phyloP scores from a whole-genome alignment of 257 asterid genomes.

The Primulina tabacum region DNA sequence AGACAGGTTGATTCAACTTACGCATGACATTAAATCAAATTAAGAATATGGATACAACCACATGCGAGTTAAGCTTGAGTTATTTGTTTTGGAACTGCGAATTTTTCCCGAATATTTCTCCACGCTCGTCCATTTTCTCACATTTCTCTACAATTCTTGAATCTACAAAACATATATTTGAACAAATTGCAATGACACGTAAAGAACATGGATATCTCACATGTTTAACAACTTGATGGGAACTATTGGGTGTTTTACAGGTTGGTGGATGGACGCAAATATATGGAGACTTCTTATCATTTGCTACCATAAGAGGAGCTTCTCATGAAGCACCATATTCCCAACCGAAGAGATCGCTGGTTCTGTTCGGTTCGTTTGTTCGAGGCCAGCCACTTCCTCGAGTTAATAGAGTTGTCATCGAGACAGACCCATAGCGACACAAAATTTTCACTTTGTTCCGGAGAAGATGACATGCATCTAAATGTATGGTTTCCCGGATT shows the following conservation, averaged over 20 bases:
- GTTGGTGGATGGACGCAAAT: constrained; percentile 78
- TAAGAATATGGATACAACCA: neutral
- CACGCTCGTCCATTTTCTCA: neutral
- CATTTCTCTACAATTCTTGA: neutral
- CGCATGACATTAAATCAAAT: neutral
- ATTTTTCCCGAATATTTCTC: neutral
- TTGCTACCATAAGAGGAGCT: constrained; percentile 83
- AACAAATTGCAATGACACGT: too few species aligned
- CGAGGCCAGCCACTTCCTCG: constrained; percentile 55
- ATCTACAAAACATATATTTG: neutral
- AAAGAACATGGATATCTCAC: neutral
- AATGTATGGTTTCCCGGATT: constrained; percentile 5
- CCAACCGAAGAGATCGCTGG: constrained; percentile 73
- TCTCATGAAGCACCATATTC: constrained; percentile 84
- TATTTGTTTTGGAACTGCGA: neutral
- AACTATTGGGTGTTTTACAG: constrained; percentile 25
- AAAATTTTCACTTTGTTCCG: too few species aligned
- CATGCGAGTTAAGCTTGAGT: neutral
- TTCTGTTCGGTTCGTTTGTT: constrained; percentile 56
- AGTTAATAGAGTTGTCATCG: constrained; percentile 1
- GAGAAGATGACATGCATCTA: neutral
- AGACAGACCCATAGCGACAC: constrained; percentile 21
- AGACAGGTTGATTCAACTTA: constrained; percentile 28
- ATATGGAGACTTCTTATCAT: constrained; percentile 60
- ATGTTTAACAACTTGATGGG: neutral